Evolutionary conservation across 2,329 filamentous ascomycete species (phyloP), one percentile per base, ranked within the genome.

Genomic region (Pseudocercospora macadamiae): DNA sequence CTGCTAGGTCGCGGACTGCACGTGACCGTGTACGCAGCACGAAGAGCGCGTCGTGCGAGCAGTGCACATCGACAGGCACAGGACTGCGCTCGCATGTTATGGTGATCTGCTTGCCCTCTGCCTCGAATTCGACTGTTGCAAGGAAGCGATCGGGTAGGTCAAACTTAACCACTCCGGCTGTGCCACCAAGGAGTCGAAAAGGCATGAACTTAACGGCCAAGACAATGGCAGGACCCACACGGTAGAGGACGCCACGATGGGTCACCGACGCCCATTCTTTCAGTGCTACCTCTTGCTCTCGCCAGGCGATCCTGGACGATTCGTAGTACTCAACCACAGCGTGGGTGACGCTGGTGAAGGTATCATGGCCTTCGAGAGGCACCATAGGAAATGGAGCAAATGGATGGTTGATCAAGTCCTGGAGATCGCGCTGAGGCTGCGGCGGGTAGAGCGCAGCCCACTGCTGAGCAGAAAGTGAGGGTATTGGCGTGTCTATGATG

Each of bases 151-250:
- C 63, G 1, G 64, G 64, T 4, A 66, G 49, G 6, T 53, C 36
- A 26, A 62, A 64, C 12, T 55, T 85, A 0, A 83, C 83, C 69
- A 82, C 86, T 37, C 74, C 77, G 45, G 75, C 74, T 65, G 49
- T 28, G 4, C 61, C 63, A n/a, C 58, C 55, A 14, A 63, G 48
- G 25, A 49, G 55, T 12, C 45, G 36, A 37, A 58, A 59, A 1
- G 42, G 19, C 26, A 34, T 30, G 54, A 64, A 66, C 6, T 19
- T 51, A 6, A 66, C 55, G 8, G 60, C 64, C 55, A 66, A 42
- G 3, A 59, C 59, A 12, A 63, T 44, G 10, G 54, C 23, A 16
- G 39, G 32, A 10, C 64, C 64, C 7, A 66, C 45, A 16, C 56
- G 26, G 23, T 59, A 61, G 14, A 62, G 53, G 14, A 51, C 39